These are phyloP conservation scores for Ampelocalamus luodianensis DNA, from an alignment of 176 grass and related monocot genomes.

Conservation along the genomic window DNA sequence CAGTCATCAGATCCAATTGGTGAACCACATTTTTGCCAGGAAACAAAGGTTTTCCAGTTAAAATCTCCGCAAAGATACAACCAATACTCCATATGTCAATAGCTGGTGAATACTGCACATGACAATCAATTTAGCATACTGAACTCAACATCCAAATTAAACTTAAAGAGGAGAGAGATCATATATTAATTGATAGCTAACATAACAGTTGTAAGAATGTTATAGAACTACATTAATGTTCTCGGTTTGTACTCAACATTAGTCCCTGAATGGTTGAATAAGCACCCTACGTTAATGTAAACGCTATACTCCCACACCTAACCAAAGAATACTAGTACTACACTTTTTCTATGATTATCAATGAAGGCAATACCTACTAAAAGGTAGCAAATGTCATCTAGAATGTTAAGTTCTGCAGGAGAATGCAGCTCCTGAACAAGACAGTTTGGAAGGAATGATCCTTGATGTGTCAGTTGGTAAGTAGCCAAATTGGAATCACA, in stretches of 20 bases:
- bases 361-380: slow-evolving; percentile 44
- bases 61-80: slow-evolving; percentile 97
- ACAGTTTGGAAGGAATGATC: slow-evolving; percentile 32
- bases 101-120: slow-evolving; percentile 92
- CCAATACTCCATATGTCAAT: slow-evolving; percentile 99
- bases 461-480: slow-evolving; percentile 5
- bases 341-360: slow-evolving; percentile 23
- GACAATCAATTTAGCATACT: slow-evolving; percentile 45
- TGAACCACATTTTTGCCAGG: slow-evolving; percentile 99
- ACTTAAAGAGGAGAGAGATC: background rate
- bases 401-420: slow-evolving; percentile 35
- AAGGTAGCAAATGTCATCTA: slow-evolving; percentile 37
- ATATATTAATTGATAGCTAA: slow-evolving; percentile 37
- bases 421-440: slow-evolving; percentile 36
- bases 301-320: slow-evolving; percentile 16
- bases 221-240: slow-evolving; percentile 29
- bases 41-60: slow-evolving; percentile 97
- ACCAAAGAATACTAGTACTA: background rate
- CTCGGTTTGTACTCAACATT: slow-evolving; percentile 18
- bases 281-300: slow-evolving; percentile 30
- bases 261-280: slow-evolving; percentile 32
- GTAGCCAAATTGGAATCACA: slow-evolving; percentile 30
- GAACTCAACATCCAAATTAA: slow-evolving; percentile 5
- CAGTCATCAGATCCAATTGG: slow-evolving; percentile 98
- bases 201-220: slow-evolving; percentile 10